phyloP scores from a whole-genome alignment of 306 rosid genomes.

The Psophocarpus tetragonolobus region DNA sequence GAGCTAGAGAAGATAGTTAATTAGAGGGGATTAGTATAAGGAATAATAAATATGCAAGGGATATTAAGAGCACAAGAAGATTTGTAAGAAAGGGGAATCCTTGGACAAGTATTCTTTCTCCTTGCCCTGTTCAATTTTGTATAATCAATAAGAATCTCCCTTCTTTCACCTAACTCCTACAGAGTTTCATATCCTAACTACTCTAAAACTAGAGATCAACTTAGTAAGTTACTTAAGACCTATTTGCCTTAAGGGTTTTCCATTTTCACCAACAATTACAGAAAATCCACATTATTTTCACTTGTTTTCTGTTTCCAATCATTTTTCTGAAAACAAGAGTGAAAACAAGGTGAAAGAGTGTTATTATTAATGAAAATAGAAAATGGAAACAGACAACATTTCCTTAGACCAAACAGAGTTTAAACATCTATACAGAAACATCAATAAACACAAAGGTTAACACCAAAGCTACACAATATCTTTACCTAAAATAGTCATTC shows the following conservation, averaged over 20 bases:
- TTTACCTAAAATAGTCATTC: neutral
- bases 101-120: neutral
- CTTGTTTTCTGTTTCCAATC: neutral
- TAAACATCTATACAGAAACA: constrained; percentile 4
- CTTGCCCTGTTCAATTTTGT: neutral
- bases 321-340: neutral
- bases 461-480: neutral
- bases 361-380: neutral
- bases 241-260: neutral
- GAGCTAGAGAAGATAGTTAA: neutral
- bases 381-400: too few species aligned
- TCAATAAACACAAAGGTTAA: neutral
- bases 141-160: neutral
- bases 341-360: neutral
- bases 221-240: neutral
- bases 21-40: neutral
- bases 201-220: constrained; percentile 3
- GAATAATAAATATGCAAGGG: neutral
- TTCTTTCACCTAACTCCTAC: neutral
- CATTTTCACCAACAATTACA: neutral
- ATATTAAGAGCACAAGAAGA: neutral
- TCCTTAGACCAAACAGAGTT: neutral
- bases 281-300: neutral
- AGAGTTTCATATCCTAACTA: neutral
- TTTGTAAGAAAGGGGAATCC: neutral